Base-by-base conservation (phyloP, 2,329 filamentous ascomycete genomes). In the Neonectria magnoliae region DNA sequence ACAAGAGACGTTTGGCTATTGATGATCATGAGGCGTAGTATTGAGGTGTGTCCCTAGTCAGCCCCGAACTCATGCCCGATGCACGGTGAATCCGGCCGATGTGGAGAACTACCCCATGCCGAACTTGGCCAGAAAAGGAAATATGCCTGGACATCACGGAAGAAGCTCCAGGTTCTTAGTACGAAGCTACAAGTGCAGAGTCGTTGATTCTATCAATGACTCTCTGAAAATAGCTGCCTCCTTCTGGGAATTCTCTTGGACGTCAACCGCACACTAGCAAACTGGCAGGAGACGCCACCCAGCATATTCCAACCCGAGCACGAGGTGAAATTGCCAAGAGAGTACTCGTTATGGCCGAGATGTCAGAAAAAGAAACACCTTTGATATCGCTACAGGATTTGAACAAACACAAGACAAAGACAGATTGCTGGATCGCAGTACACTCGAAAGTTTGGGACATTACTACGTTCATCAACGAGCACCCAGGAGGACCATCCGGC, bases 361-460 rank as follows among this genome's bases (percentile, higher is more conserved):
- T 58, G 53, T 27, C 56, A 6, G 38, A 41, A 20, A 48, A 66
- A 6, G 65, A 56, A 18, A 54, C 13, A 22, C 47, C 53, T 18
- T 31, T 70, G 6, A 62, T 74, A 57, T 71, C 71, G 1, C 44
- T 76, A 8, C 66, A 62, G 16, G 81, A 85, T 53, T 75, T 89
- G 41, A 80, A 77, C 13, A 76, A 76, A 57, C 87, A 89, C 71
- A 85, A 81, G 59, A 80, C 13, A 70, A 79, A 36, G 71, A 81
- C 57, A 77, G 74, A 89, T 68, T 84, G 86, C 71, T 93, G 91
- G 91, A 86, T 92, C 63, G 89, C 91, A 18, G 85, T 93, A 22
- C 86, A 92, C 75, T 85, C 85, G 50, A 85, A 86, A 71, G 88
- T 92, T 29, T 93, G 90, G 83, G 89, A 93, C 74, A 80, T 93